Evolutionary conservation across 1,284 basidiomycete genomes (phyloP).

Genomic region (Somion occarium): DNA sequence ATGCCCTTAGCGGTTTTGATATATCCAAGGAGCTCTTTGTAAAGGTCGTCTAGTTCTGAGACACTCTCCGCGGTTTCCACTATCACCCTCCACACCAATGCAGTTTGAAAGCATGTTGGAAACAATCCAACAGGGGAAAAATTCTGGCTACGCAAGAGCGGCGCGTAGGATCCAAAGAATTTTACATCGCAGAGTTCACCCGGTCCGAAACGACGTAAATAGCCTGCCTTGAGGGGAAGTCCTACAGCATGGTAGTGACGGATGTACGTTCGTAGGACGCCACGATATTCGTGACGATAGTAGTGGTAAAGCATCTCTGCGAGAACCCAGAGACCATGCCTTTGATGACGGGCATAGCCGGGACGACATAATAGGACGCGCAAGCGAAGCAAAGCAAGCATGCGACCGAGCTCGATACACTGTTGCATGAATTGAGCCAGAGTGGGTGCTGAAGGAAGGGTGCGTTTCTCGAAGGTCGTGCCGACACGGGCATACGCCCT

Average conservation of each 20-base stretch:
- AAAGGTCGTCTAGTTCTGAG: constrained; percentile 21
- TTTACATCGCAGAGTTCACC: neutral
- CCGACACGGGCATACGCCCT: neutral
- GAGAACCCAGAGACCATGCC: constrained; percentile 28
- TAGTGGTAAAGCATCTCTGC: constrained; percentile 34
- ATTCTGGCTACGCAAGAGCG: neutral
- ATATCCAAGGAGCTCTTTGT: constrained; percentile 21
- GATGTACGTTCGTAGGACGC: constrained; percentile 23
- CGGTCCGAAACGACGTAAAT: neutral
- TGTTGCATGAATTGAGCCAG: neutral
- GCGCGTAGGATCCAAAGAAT: neutral
- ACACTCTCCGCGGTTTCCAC: constrained; percentile 12
- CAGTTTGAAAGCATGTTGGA: constrained; percentile 13
- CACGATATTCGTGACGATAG: constrained; percentile 15
- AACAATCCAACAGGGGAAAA: neutral
- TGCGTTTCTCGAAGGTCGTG: constrained; percentile 1
- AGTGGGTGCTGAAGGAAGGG: neutral
- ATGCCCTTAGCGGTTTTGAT: constrained; percentile 3
- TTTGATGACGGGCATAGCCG: neutral
- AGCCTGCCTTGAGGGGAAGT: constrained; percentile 22
- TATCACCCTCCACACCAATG: constrained; percentile 34
- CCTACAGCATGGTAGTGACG: constrained; percentile 31
- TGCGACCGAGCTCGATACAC: constrained; percentile 4
- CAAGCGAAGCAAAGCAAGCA: constrained; percentile 15
- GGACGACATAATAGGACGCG: constrained; percentile 5